phyloP scores from a whole-genome alignment of 2,329 filamentous ascomycete species.

The Tricladium varicosporioides region DNA sequence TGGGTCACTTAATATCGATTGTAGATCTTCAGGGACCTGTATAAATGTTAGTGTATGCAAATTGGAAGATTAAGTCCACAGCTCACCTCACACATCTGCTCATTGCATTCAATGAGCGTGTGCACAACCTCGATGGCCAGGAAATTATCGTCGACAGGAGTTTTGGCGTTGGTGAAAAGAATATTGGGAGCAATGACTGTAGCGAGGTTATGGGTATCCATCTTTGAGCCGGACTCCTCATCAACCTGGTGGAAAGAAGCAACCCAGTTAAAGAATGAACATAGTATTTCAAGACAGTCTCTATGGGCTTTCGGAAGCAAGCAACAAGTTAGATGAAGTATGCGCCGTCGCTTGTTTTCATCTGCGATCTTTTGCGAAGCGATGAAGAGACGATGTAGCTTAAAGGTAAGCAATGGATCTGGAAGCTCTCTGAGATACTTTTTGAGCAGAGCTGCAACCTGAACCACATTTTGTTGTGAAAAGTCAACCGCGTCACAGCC shows the following conservation, averaged over 20 bases:
- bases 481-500: conserved; percentile 85
- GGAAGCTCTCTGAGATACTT: conserved; percentile 93
- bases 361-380: conserved; percentile 85
- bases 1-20: conserved; percentile 80
- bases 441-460: conserved; percentile 90
- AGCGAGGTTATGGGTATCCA: conserved; percentile 96
- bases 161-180: conserved; percentile 68
- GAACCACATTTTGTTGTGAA: conserved; percentile 85
- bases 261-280: conserved; percentile 95
- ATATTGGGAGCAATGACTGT: conserved; percentile 98
- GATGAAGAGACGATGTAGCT: conserved; percentile 88
- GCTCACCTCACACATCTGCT: conserved; percentile 94
- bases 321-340: conserved; percentile 89
- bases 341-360: conserved; percentile 75
- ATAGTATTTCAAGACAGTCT: conserved; percentile 92
- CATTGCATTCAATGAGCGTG: conserved; percentile 86
- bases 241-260: conserved; percentile 97
- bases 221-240: conserved; percentile 95
- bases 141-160: conserved; percentile 82
- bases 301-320: conserved; percentile 88
- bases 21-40: conserved; percentile 89
- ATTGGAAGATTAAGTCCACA: background rate
- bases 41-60: conserved; percentile 26
- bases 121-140: conserved; percentile 91
- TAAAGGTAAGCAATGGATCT: conserved; percentile 91